Evolutionary conservation across 23 red algal species (phyloP), one percentile per base, ranked within the genome.

Genomic region (Gracilaria caudata): DNA sequence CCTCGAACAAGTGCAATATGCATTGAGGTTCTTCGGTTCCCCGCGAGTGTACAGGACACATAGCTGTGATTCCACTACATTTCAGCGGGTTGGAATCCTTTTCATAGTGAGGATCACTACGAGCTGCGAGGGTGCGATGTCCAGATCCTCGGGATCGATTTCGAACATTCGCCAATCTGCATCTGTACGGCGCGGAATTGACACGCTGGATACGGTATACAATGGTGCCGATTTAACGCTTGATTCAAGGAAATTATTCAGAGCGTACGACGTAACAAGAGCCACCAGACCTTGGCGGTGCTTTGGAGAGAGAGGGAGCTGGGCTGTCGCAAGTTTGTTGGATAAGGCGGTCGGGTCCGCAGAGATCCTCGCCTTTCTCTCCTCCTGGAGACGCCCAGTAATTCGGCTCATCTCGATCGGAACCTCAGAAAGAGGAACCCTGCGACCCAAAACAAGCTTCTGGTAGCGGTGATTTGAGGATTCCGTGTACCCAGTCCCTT

Each of bases 401-500:
- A 46, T 46, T 13, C 25, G 19, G 19, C 40, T 21, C 40, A 54
- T 33, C 53, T 78, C 26, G 20, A 19, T 16, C 17, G 73, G 43
- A 33, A 78, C 40, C 6, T 54, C 32, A 1, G 45, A 46, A 19
- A 49, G 46, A 23, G 70, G 70, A 43, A 75, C 13, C 28, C 46
- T 40, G 11, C 70, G 25, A 29, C 13, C 38, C 0, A 79, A 21
- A 5, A 79, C 30, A 21, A 33, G 29, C 44, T 51, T 32, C 9
- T 59, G 45, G 34, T 79, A 79, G 12, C 28, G 5, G 13, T 33
- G 11, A 29, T 79, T 79, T 1, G 46, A 79, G 17, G 7, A 35
- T 34, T 79, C 25, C 1, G 75, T 79, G 75, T 79, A 79, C 2
- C 75, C 75, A 4, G 75, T 26, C 7, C 40, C 44, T 33, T 79